Conservation (phyloP, 805 yeast genomes). For the Metschnikowia matae region DNA sequence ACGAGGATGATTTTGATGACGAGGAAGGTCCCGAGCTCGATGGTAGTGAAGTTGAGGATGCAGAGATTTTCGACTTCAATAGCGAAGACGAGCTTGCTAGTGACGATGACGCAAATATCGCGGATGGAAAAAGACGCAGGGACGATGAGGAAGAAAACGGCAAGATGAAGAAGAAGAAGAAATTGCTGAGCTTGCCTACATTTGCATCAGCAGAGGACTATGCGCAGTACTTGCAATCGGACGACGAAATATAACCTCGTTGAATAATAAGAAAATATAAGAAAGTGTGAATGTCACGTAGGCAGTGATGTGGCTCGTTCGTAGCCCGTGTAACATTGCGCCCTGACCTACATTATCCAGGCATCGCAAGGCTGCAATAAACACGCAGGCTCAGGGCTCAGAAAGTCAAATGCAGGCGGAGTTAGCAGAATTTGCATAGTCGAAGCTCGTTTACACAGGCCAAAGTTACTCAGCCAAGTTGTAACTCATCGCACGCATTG, state of each 20-base stretch:
- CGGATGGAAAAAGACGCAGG: conserved; percentile 23
- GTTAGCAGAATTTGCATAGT: not conserved
- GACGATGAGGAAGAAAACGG: conserved; percentile 27
- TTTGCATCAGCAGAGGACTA: conserved; percentile 90
- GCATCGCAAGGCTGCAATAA: not conserved
- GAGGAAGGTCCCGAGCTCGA: conserved; percentile 30
- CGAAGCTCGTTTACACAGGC: not conserved
- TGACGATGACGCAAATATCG: conserved; percentile 14
- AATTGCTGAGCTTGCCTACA: conserved; percentile 66
- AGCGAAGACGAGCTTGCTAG: conserved; percentile 9
- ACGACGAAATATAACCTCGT: conserved; percentile 31
- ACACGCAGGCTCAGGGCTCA: not conserved
- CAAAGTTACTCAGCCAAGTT: not conserved
- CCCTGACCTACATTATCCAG: not conserved
- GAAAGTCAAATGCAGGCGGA: not conserved
- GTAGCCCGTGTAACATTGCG: not conserved
- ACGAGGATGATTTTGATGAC: conserved; percentile 27
- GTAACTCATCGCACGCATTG: not conserved
- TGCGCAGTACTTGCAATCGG: conserved; percentile 65
- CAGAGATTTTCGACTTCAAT: not conserved
- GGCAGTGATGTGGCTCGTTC: not conserved
- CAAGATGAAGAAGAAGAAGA: conserved; percentile 50
- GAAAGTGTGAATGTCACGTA: not conserved
- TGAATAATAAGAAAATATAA: not conserved
- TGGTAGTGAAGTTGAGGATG: conserved; percentile 13